Conservation (phyloP, 192 early-diverging fungal species). For the Martensiomyces pterosporus region DNA sequence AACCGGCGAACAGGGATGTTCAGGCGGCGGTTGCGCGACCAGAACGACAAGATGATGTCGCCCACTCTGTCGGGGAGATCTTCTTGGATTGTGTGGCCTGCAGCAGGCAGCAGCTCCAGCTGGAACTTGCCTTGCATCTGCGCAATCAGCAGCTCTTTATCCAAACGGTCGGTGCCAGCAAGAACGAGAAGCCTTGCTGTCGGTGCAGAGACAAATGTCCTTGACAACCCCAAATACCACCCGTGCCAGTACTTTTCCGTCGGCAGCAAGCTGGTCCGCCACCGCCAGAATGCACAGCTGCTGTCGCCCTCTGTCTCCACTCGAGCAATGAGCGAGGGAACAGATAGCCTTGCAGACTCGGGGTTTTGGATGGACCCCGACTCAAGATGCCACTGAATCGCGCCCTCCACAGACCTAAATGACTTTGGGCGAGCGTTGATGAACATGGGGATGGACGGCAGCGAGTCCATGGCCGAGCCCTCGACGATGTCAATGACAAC, state of each 20-base stretch:
- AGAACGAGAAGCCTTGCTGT: slow-evolving; percentile 65
- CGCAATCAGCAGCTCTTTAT: slow-evolving; percentile 70
- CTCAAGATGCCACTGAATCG: slow-evolving; percentile 53
- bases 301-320: slow-evolving; percentile 8
- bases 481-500: slow-evolving; percentile 77
- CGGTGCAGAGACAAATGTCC: slow-evolving; percentile 59
- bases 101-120: slow-evolving; percentile 60
- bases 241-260: slow-evolving; percentile 67
- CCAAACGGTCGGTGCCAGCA: slow-evolving; percentile 71
- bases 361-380: slow-evolving; percentile 60
- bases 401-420: slow-evolving; percentile 22
- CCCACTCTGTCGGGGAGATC: slow-evolving; percentile 62
- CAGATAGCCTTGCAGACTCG: slow-evolving; percentile 66
- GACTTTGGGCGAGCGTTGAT: slow-evolving; percentile 29
- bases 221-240: slow-evolving; percentile 60
- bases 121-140: slow-evolving; percentile 88
- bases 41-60: slow-evolving; percentile 57
- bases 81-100: slow-evolving; percentile 72
- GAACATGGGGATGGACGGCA: slow-evolving; percentile 34
- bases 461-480: slow-evolving; percentile 56
- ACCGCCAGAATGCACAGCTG: slow-evolving; percentile 53
- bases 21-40: slow-evolving; percentile 61
- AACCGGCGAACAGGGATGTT: slow-evolving; percentile 32
- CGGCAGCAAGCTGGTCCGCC: slow-evolving; percentile 57
- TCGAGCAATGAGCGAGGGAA: slow-evolving; percentile 57